A percentile compares a stretch with the other conserved stretches of the same genome.
These are phyloP conservation scores for Citropsis articulata DNA, from an alignment of 345 rosid species.

Conservation along the genomic window DNA sequence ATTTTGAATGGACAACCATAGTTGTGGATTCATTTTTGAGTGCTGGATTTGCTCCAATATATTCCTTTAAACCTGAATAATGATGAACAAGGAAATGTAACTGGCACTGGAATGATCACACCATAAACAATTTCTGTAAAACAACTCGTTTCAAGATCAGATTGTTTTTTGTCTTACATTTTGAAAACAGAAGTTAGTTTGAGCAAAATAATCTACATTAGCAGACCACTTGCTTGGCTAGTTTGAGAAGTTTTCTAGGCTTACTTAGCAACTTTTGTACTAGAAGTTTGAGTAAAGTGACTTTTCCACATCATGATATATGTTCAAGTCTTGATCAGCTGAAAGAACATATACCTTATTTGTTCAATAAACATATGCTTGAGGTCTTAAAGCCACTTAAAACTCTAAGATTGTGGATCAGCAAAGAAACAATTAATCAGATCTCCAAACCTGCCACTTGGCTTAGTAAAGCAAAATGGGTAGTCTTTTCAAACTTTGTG, in stretches of 20 bases:
- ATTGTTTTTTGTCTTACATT: background rate
- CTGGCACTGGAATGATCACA: conserved; percentile 10
- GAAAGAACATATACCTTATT: conserved; percentile 1
- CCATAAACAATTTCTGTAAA: background rate
- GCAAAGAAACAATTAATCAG: conserved; percentile 1
- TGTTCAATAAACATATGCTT: conserved; percentile 1
- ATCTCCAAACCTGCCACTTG: conserved; percentile 75
- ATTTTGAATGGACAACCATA: conserved; percentile 54
- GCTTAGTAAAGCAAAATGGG: conserved; percentile 67
- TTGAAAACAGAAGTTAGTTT: background rate
- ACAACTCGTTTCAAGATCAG: background rate
- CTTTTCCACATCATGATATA: too few relatives aligned
- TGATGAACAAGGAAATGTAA: conserved; percentile 13
- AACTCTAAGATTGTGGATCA: background rate
- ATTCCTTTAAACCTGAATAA: conserved; percentile 85
- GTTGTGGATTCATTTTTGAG: conserved; percentile 52
- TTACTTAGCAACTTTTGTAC: too few relatives aligned
- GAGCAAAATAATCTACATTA: background rate
- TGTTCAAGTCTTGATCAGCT: too few relatives aligned
- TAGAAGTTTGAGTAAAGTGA: too few relatives aligned
- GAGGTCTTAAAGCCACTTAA: conserved; percentile 12
- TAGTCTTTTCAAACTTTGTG: conserved; percentile 87
- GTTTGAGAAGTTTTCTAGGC: too few relatives aligned
- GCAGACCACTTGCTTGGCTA: background rate
- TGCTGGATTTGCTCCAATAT: conserved; percentile 86